phyloP scores from a whole-genome alignment of 1,284 basidiomycete species.

The Ganoderma sp. region DNA sequence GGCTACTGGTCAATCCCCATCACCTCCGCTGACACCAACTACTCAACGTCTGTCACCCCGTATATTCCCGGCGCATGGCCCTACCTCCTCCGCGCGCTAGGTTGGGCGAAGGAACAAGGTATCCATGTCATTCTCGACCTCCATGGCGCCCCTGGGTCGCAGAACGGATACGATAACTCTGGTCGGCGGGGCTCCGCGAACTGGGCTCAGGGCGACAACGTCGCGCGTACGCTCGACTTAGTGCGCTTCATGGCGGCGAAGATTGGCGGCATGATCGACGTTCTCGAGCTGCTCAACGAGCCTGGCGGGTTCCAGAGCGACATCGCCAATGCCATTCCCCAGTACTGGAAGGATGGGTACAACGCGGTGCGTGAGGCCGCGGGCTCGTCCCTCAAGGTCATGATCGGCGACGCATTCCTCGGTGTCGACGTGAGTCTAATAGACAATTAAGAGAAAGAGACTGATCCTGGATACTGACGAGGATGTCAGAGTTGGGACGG shows the following conservation, averaged over 20 bases:
- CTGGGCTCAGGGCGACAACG: slow-evolving; percentile 68
- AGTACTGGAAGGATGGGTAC: slow-evolving; percentile 66
- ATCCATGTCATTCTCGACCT: slow-evolving; percentile 75
- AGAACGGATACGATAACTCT: slow-evolving; percentile 85
- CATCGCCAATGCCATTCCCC: slow-evolving; percentile 51
- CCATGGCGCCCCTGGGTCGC: slow-evolving; percentile 72
- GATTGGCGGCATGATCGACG: slow-evolving; percentile 61
- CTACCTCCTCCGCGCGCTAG: slow-evolving; percentile 67
- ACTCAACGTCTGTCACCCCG: slow-evolving; percentile 56
- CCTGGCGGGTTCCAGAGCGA: slow-evolving; percentile 56
- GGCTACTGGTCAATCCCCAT: slow-evolving; percentile 81
- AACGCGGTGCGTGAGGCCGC: slow-evolving; percentile 54
- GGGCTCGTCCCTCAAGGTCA: slow-evolving; percentile 56
- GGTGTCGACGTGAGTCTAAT: slow-evolving; percentile 55
- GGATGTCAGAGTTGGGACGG: slow-evolving; percentile 59
- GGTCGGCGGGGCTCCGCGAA: slow-evolving; percentile 69
- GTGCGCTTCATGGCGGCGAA: slow-evolving; percentile 62
- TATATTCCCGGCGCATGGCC: slow-evolving; percentile 72
- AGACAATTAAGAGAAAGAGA: background rate
- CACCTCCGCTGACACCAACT: slow-evolving; percentile 56
- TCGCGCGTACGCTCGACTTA: slow-evolving; percentile 70
- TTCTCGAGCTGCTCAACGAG: slow-evolving; percentile 72
- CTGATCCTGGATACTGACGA: background rate
- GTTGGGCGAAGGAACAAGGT: slow-evolving; percentile 64
- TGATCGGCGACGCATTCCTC: slow-evolving; percentile 79